phyloP scores from a whole-genome alignment of 495 filamentous ascomycete species.

The Lichina pygmaea region DNA sequence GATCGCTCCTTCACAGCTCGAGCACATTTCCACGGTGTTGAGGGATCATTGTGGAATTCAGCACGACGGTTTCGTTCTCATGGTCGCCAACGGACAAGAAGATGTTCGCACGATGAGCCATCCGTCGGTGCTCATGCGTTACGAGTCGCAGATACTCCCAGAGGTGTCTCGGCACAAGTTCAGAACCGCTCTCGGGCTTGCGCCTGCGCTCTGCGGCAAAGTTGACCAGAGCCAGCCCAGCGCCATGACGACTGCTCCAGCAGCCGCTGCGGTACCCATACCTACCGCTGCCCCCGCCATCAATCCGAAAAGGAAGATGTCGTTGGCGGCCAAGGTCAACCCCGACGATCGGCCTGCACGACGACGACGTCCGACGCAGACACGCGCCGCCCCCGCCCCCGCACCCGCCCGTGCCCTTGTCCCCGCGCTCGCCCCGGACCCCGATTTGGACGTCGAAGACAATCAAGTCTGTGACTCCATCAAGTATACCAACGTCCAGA shows the following conservation, averaged over 20 bases:
- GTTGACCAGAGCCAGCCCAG: background rate
- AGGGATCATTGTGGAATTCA: background rate
- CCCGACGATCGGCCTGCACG: background rate
- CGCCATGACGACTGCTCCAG: background rate
- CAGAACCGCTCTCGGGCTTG: background rate
- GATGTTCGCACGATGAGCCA: background rate
- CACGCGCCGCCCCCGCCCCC: too few species aligned
- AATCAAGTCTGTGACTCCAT: too few species aligned
- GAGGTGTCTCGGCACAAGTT: background rate
- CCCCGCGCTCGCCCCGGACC: background rate
- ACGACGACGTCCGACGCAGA: background rate
- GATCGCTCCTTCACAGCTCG: too few species aligned
- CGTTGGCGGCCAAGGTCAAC: background rate
- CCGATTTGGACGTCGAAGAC: background rate
- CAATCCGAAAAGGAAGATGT: background rate
- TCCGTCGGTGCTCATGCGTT: background rate
- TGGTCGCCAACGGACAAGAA: background rate
- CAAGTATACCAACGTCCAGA: background rate
- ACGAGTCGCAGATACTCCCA: background rate
- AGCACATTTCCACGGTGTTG: too few species aligned
- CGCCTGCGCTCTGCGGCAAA: background rate
- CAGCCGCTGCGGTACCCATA: background rate
- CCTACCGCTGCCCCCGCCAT: background rate
- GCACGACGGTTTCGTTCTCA: background rate
- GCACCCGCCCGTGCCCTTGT: too few species aligned